Evolutionary conservation across 2,329 filamentous ascomycete genomes (phyloP).

Genomic region (Aureobasidium lini): DNA sequence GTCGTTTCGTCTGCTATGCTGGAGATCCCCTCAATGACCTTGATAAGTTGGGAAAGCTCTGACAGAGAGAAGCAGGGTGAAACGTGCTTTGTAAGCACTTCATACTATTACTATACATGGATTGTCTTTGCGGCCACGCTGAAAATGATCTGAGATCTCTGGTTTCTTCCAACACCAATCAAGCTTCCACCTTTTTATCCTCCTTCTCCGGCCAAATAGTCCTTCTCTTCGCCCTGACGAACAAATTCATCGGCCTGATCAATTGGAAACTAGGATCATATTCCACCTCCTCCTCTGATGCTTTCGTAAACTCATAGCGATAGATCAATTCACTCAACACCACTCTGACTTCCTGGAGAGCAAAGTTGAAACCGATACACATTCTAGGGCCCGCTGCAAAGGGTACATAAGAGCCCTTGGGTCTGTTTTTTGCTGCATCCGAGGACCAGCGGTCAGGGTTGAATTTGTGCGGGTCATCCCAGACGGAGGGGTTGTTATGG

Average conservation of each 20-base stretch:
- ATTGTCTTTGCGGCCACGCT: too few relatives aligned
- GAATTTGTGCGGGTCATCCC: slow-evolving; percentile 52
- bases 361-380: slow-evolving; percentile 60
- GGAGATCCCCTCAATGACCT: too few relatives aligned
- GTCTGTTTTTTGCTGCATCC: slow-evolving; percentile 44
- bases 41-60: too few relatives aligned
- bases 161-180: not conserved
- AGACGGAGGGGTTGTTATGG: slow-evolving; percentile 47
- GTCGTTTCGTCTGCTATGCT: too few relatives aligned
- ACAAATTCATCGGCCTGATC: slow-evolving; percentile 49
- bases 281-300: slow-evolving; percentile 43
- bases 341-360: slow-evolving; percentile 53
- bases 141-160: too few relatives aligned
- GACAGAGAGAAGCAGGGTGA: too few relatives aligned
- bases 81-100: too few relatives aligned
- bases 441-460: slow-evolving; percentile 54
- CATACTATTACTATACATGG: too few relatives aligned
- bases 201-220: slow-evolving; percentile 39
- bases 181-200: not conserved
- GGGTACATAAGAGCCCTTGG: slow-evolving; percentile 48
- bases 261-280: slow-evolving; percentile 55
- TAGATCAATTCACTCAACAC: slow-evolving; percentile 52
- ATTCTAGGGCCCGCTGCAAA: slow-evolving; percentile 51
- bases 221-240: slow-evolving; percentile 43
- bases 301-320: slow-evolving; percentile 48